phyloP scores from a whole-genome alignment of 805 yeast species.

The Candida morakotiae region DNA sequence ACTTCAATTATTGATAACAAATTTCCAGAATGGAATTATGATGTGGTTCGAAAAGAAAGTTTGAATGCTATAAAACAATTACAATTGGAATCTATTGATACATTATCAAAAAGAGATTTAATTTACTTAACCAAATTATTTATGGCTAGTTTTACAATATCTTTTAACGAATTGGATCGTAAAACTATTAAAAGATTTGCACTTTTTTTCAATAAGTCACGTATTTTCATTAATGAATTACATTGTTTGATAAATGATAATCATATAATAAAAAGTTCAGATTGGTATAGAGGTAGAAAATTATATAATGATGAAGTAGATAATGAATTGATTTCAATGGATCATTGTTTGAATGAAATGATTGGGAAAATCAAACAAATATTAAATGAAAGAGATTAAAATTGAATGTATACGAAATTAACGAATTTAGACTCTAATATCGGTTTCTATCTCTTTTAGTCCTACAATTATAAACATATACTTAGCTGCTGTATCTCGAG shows the following conservation, averaged over 20 bases:
- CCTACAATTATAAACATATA: no score
- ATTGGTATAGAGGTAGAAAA: constrained; percentile 5
- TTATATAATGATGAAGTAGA: constrained; percentile 11
- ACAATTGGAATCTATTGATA: constrained; percentile 15
- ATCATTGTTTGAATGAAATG: constrained; percentile 26
- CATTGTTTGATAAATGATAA: constrained; percentile 23
- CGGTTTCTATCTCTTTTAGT: no score
- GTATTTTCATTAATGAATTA: constrained; percentile 27
- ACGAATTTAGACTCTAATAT: no score
- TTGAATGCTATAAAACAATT: neutral
- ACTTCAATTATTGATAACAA: no score
- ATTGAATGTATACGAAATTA: no score
- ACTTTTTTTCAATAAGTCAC: constrained; percentile 19
- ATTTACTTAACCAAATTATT: constrained; percentile 29
- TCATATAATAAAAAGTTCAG: constrained; percentile 2
- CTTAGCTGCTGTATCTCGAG: no score
- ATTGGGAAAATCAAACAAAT: constrained; percentile 3
- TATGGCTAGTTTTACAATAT: constrained; percentile 30
- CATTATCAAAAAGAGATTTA: constrained; percentile 22
- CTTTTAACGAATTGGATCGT: constrained; percentile 17
- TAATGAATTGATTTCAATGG: constrained; percentile 12
- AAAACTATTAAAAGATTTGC: constrained; percentile 23
- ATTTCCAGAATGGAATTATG: neutral
- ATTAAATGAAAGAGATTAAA: neutral
- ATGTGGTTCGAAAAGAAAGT: neutral